Percentiles rank a stretch among this genome's conserved stretches.
These are phyloP conservation scores for Saccharomyces paradoxus DNA, from an alignment of 805 yeast species.

Conservation along the genomic window DNA sequence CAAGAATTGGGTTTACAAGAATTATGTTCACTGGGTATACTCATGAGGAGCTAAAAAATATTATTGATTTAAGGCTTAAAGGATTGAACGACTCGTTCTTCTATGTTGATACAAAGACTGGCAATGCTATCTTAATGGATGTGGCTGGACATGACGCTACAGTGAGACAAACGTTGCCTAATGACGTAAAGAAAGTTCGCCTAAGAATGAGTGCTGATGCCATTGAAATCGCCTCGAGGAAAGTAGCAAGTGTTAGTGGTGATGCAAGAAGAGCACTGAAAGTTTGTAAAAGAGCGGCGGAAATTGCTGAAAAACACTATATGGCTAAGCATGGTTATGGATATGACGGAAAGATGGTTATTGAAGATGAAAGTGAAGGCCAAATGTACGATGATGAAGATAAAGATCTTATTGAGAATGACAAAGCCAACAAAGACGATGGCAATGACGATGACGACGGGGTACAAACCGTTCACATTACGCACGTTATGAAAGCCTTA, in stretches of 20 bases:
- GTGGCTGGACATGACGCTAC: slow-evolving; percentile 10
- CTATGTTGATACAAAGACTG: slow-evolving; percentile 31
- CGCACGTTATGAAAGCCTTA: slow-evolving; percentile 72
- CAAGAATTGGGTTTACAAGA: slow-evolving; percentile 82
- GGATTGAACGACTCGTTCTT: slow-evolving; percentile 33
- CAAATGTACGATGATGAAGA: slow-evolving; percentile 14
- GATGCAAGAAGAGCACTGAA: slow-evolving; percentile 91
- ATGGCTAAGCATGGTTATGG: slow-evolving; percentile 30
- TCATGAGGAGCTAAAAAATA: slow-evolving; percentile 63
- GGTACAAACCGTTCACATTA: slow-evolving; percentile 51
- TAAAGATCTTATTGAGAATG: slow-evolving; percentile 6
- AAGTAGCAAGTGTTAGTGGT: slow-evolving; percentile 93
- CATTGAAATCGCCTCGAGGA: slow-evolving; percentile 82
- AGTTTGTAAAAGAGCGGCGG: slow-evolving; percentile 83
- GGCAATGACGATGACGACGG: slow-evolving; percentile 23
- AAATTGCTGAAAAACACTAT: slow-evolving; percentile 66
- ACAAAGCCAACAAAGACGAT: slow-evolving; percentile 12
- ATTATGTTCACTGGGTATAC: slow-evolving; percentile 86
- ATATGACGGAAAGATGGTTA: slow-evolving; percentile 17
- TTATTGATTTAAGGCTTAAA: slow-evolving; percentile 64
- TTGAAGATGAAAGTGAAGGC: slow-evolving; percentile 8
- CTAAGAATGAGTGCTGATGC: slow-evolving; percentile 55
- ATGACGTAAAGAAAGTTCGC: slow-evolving; percentile 25
- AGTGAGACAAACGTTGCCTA: slow-evolving; percentile 5
- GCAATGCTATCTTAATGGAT: slow-evolving; percentile 29